Evolutionary conservation across 2,329 filamentous ascomycete genomes (phyloP).

Genomic region (Hymenotorrendiella dingleyae): DNA sequence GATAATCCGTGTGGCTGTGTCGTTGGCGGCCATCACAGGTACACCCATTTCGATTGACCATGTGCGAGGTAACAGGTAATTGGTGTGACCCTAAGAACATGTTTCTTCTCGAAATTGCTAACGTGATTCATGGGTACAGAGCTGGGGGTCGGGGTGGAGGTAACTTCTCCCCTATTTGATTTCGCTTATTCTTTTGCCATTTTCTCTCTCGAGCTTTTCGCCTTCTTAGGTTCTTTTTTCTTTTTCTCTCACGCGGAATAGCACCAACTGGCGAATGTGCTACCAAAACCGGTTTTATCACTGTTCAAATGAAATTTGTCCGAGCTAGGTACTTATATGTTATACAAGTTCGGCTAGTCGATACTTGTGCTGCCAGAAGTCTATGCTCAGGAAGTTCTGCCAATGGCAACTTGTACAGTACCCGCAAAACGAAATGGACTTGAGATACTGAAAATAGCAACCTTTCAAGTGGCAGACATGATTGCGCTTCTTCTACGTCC

Average conservation of each 20-base stretch:
- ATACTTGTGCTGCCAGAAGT: too few relatives aligned
- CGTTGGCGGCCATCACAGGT: constrained; percentile 49
- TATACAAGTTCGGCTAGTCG: too few relatives aligned
- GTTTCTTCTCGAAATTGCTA: too few relatives aligned
- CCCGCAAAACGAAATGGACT: not conserved
- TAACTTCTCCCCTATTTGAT: constrained; percentile 3
- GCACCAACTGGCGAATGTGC: too few relatives aligned
- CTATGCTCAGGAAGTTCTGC: too few relatives aligned
- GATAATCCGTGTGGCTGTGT: constrained; percentile 51
- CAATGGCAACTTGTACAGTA: not conserved
- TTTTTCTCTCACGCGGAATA: too few relatives aligned
- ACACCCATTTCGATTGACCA: constrained; percentile 48
- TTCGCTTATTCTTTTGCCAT: not conserved
- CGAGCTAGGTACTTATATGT: too few relatives aligned
- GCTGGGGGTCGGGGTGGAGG: constrained; percentile 21
- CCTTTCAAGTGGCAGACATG: not conserved
- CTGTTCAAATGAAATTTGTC: too few relatives aligned
- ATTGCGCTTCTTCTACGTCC: not conserved
- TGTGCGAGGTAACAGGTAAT: constrained; percentile 47
- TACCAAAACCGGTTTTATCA: too few relatives aligned
- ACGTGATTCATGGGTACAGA: too few relatives aligned
- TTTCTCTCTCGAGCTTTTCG: not conserved
- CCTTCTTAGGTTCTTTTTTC: too few relatives aligned
- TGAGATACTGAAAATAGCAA: not conserved
- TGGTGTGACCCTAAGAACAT: too few relatives aligned